Base-by-base conservation (phyloP, 2,329 filamentous ascomycete species). In the Metarhizium album region DNA sequence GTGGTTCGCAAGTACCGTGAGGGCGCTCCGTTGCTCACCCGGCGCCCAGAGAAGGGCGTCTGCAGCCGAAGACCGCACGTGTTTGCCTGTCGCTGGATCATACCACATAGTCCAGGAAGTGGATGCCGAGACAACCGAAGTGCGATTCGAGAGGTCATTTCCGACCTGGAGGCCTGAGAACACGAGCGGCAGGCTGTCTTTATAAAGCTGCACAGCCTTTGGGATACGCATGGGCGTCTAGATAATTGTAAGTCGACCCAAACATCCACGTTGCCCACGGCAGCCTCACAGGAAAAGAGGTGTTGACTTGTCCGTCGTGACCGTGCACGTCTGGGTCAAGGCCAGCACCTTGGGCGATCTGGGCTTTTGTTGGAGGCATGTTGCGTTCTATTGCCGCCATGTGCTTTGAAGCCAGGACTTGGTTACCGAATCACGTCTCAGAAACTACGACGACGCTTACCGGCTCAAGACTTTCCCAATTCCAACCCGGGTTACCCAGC, bases 11-110 rank as follows among this genome's bases (percentile, higher is more conserved):
- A 55, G 43, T 3, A 55, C 53, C 1, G 61, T 52, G 0, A 75
- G 60, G 38, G 71, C 73, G 2, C 8, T 2, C 4, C 52, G 40
- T 14, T 55, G 54, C 29, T 55, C 61, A 23, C 2, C 63, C 58
- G 13, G 66, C 62, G 22, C 67, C 64, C 14, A 76, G 61, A 11
- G 69, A 2, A 55, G 50, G 13, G 50, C 54, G 18, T 61, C 57
- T 2, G 59, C 59, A 13, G 58, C 59, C 3, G 59, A 60, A 3
- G 52, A 60, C 2, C 58, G 57, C 7, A 53, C 50, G n/a, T 52
- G 52, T 31, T 51, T 50, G 23, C 48, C 51, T 2, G 56, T 53
- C 4, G 38, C 23, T 1, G 45, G 8, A 27, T 61, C 59, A 7
- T 57, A 52, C 58, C 59, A 61, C 8, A 59, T 55, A 1, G 58